Conservation (phyloP, 345 rosid genomes). For the Lepidium sativum region DNA sequence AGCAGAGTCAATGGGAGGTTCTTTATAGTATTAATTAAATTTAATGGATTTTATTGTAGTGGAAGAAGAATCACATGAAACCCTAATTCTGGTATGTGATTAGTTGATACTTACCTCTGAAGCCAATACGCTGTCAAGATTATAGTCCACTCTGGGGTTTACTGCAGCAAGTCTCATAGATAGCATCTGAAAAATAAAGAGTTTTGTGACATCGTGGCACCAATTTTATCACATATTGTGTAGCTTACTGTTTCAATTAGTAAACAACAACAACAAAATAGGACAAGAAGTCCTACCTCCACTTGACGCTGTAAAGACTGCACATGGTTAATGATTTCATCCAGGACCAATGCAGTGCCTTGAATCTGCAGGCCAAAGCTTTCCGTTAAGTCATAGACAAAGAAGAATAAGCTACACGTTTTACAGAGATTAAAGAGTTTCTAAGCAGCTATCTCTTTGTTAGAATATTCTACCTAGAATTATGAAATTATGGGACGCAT, state of each 20-base stretch:
- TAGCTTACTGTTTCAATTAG: background rate
- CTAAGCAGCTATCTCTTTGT: background rate
- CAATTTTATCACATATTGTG: background rate
- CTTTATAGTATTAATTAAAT: background rate
- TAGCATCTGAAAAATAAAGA: conserved; percentile 51
- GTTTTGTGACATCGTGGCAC: background rate
- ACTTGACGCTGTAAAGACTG: conserved; percentile 88
- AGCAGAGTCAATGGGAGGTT: conserved; percentile 11
- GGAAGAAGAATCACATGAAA: conserved; percentile 17
- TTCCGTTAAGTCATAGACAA: conserved; percentile 9
- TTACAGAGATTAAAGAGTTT: background rate
- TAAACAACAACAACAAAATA: background rate
- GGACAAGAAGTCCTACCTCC: conserved; percentile 52
- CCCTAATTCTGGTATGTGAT: background rate
- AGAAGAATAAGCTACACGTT: background rate
- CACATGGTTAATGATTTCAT: conserved; percentile 95
- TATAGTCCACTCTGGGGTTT: conserved; percentile 69
- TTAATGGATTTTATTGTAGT: background rate
- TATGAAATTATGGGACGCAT: background rate
- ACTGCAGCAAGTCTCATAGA: conserved; percentile 92
- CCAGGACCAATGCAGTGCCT: conserved; percentile 88
- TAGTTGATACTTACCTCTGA: conserved; percentile 59
- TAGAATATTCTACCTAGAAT: background rate
- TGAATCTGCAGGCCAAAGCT: conserved; percentile 56
- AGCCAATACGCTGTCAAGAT: conserved; percentile 56